These are phyloP conservation scores for Neospora caninum DNA, from an alignment of 169 alveolate species.

Conservation along the genomic window DNA sequence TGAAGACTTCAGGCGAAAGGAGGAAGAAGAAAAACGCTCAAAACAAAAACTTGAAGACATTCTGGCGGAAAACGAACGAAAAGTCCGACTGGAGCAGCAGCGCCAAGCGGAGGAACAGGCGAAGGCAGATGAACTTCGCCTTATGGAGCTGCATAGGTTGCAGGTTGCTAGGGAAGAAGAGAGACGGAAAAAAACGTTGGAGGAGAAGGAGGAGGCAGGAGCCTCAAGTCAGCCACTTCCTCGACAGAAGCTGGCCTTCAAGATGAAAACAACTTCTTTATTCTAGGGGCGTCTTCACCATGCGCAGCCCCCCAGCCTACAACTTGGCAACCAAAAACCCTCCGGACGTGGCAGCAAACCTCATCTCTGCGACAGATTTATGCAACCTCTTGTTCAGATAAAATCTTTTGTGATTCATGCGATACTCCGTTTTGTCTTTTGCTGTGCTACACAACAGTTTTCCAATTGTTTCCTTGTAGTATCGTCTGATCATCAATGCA, in stretches of 20 bases:
- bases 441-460: not conserved
- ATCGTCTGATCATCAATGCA: no score
- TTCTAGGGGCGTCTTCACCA: not conserved
- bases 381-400: no score
- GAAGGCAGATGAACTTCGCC: constrained; percentile 52
- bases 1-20: constrained; percentile 42
- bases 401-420: no score
- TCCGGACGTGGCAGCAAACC: no score
- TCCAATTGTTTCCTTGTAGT: not conserved
- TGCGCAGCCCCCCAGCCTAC: no score
- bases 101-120: constrained; percentile 63
- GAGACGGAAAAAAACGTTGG: constrained; percentile 43
- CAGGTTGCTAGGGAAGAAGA: constrained; percentile 54
- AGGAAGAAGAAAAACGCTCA: constrained; percentile 54
- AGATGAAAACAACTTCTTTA: constrained; percentile 13
- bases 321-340: no score
- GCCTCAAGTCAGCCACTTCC: not conserved
- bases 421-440: not conserved
- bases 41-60: constrained; percentile 47
- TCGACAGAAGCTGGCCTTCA: constrained; percentile 59
- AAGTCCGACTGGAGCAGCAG: constrained; percentile 52
- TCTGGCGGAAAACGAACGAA: constrained; percentile 52
- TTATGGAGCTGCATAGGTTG: constrained; percentile 39
- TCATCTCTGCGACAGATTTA: no score
- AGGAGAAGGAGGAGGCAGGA: constrained; percentile 1